Evolutionary conservation across 768 basidiomycete species (phyloP).

Genomic region (Russula compacta): DNA sequence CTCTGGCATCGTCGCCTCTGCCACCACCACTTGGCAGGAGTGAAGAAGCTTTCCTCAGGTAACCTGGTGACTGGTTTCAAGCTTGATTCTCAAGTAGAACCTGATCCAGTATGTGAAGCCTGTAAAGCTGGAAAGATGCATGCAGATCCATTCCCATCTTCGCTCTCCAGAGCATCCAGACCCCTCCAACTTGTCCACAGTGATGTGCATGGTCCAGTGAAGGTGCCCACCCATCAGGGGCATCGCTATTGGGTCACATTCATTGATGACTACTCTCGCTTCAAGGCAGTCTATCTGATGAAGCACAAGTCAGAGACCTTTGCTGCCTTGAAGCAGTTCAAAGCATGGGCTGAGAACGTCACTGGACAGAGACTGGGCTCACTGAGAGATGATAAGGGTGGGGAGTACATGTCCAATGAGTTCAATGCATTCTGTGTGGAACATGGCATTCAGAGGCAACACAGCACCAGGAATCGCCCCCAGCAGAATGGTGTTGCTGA

Average conservation of each 20-base stretch:
- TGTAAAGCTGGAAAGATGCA: too few species aligned
- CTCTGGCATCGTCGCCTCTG: too few species aligned
- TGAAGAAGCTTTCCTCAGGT: background rate
- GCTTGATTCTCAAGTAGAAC: background rate
- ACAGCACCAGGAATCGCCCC: background rate
- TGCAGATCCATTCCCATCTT: too few species aligned
- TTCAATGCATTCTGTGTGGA: conserved; percentile 11
- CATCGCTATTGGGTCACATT: background rate
- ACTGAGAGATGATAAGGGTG: conserved; percentile 24
- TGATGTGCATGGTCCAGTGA: too few species aligned
- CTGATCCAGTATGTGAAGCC: background rate
- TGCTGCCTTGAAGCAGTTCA: conserved; percentile 17
- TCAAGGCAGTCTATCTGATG: background rate
- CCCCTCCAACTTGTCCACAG: too few species aligned
- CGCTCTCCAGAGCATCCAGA: too few species aligned
- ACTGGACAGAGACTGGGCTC: background rate
- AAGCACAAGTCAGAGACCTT: background rate
- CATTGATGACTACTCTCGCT: background rate
- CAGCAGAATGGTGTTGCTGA: conserved; percentile 40
- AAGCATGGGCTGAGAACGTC: conserved; percentile 27
- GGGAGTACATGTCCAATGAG: conserved; percentile 22
- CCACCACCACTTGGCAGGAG: background rate
- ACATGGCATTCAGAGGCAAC: conserved; percentile 21
- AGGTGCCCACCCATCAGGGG: too few species aligned
- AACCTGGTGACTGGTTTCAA: background rate